These are phyloP conservation scores for Epichloe gansuensis DNA, from an alignment of 2,329 filamentous ascomycete species.

Conservation along the genomic window DNA sequence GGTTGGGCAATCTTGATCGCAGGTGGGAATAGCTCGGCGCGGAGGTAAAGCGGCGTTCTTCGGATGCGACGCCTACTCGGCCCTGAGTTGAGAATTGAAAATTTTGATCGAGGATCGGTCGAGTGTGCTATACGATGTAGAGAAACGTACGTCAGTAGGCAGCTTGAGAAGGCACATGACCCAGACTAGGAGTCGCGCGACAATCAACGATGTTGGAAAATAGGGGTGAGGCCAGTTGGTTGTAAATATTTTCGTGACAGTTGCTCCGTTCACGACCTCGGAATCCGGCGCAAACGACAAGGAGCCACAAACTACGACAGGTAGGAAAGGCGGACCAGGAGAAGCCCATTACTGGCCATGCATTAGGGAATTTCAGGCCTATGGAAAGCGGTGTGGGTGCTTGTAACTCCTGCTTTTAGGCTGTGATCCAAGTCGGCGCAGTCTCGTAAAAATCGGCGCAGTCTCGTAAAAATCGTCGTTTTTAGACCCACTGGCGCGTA, in stretches of 20 bases:
- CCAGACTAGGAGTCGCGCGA: not conserved
- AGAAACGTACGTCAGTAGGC: not conserved
- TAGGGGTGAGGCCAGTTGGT: conserved; percentile 1
- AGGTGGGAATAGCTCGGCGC: not conserved
- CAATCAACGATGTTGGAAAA: conserved; percentile 11
- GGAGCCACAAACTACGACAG: not conserved
- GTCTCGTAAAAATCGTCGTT: too few relatives aligned
- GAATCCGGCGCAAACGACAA: conserved; percentile 15
- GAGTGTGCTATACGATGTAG: not conserved
- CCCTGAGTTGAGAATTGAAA: not conserved
- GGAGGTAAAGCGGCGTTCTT: not conserved
- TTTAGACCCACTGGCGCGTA: too few relatives aligned
- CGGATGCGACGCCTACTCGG: not conserved
- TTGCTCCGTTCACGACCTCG: conserved; percentile 27
- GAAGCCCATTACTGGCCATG: too few relatives aligned
- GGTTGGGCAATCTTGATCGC: not conserved
- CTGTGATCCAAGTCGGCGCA: too few relatives aligned
- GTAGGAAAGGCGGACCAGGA: too few relatives aligned
- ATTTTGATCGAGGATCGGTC: not conserved
- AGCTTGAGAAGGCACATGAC: not conserved
- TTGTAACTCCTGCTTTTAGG: too few relatives aligned
- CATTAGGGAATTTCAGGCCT: too few relatives aligned
- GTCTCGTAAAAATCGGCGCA: too few relatives aligned
- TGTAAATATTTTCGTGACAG: conserved; percentile 20
- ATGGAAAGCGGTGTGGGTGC: too few relatives aligned